A percentile compares a stretch with the other conserved stretches of the same genome.
Evolutionary conservation across 192 early-diverging fungal genomes (phyloP).

Genomic region (Polychytrium aggregatum): DNA sequence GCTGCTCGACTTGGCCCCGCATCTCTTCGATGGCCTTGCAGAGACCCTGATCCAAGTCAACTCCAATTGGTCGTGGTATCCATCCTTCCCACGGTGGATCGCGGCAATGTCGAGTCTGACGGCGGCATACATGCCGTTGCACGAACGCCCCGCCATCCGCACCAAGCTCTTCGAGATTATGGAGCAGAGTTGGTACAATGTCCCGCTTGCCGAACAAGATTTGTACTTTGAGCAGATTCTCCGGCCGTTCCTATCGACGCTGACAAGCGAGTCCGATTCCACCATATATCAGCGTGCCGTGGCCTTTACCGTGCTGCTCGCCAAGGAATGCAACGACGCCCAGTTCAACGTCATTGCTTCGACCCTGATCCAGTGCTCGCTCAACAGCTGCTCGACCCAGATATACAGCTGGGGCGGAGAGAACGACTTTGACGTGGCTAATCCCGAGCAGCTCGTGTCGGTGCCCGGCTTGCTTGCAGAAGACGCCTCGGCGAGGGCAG

Average conservation of each 20-base stretch:
- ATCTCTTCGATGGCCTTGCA: no score
- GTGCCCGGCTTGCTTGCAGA: conserved; percentile 3
- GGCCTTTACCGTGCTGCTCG: neutral
- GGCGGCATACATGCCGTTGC: neutral
- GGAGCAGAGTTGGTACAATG: conserved; percentile 7
- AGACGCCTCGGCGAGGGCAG: conserved; percentile 1
- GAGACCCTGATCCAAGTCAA: no score
- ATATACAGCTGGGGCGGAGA: conserved; percentile 5
- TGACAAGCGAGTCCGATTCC: conserved; percentile 3
- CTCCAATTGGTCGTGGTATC: conserved; percentile 1
- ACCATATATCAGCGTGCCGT: neutral
- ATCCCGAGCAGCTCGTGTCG: neutral
- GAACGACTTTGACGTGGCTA: neutral
- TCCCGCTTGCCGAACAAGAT: conserved; percentile 4
- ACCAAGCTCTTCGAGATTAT: neutral
- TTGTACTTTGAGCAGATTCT: conserved; percentile 8
- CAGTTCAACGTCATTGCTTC: conserved; percentile 5
- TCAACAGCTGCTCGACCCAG: conserved; percentile 9
- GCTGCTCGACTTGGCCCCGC: no score
- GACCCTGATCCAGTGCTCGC: conserved; percentile 7
- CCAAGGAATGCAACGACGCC: neutral
- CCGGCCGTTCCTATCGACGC: neutral
- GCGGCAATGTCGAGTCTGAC: neutral
- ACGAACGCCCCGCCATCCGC: neutral
- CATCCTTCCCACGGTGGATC: neutral